Evolutionary conservation across 2,329 filamentous ascomycete species (phyloP).

Genomic region (Helotiales sp.): DNA sequence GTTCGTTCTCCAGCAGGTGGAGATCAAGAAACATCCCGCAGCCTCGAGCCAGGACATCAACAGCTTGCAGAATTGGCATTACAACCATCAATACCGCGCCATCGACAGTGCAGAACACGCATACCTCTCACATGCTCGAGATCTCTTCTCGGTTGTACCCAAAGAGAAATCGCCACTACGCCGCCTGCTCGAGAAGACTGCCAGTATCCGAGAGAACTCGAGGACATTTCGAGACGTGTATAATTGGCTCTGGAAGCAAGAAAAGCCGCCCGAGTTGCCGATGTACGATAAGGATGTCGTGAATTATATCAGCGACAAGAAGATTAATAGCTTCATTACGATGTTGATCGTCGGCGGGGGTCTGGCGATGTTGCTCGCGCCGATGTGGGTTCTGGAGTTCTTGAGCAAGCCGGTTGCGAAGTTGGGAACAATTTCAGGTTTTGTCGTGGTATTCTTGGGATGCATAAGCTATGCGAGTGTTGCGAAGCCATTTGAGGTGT

Average conservation of each 20-base stretch:
- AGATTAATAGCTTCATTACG: constrained; percentile 29
- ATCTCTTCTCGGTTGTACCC: constrained; percentile 28
- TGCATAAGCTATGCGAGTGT: constrained; percentile 16
- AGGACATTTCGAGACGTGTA: no score
- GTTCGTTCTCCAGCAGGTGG: constrained; percentile 30
- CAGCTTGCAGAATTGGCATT: constrained; percentile 18
- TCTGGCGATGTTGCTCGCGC: constrained; percentile 34
- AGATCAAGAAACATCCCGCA: constrained; percentile 18
- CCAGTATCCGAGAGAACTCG: no score
- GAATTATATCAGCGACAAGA: constrained; percentile 16
- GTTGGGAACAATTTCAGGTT: constrained; percentile 35
- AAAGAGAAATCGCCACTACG: constrained; percentile 20
- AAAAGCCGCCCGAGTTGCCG: constrained; percentile 9
- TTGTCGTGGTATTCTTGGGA: constrained; percentile 27
- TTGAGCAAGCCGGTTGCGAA: constrained; percentile 23
- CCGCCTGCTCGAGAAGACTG: constrained; percentile 19
- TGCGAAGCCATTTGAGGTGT: constrained; percentile 22
- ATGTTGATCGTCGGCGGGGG: constrained; percentile 29
- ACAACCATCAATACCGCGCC: constrained; percentile 13
- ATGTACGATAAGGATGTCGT: constrained; percentile 16
- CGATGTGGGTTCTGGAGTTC: constrained; percentile 36
- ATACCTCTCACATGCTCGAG: constrained; percentile 15
- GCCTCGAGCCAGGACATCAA: constrained; percentile 27
- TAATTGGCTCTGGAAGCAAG: constrained; percentile 11
- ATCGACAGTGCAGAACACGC: constrained; percentile 18